Evolutionary conservation across 2,329 filamentous ascomycete genomes (phyloP).

Genomic region (Fusarium ambrosium): DNA sequence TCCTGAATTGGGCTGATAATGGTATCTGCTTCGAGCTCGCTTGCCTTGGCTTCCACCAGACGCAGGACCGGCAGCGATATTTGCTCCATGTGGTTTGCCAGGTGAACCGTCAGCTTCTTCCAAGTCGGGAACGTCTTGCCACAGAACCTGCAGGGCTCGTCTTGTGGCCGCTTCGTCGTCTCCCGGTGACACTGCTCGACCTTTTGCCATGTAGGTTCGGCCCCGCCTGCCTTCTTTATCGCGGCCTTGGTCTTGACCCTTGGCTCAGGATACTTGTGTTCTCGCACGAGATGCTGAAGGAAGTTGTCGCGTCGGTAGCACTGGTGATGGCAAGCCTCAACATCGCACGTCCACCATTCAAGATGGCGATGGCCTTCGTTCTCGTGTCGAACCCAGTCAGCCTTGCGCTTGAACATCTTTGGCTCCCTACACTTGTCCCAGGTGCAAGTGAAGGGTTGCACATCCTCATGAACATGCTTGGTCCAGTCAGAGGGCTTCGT

Average conservation of each 20-base stretch:
- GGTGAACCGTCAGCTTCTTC: slow-evolving; percentile 95
- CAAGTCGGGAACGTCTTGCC: slow-evolving; percentile 83
- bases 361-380: slow-evolving; percentile 91
- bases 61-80: slow-evolving; percentile 85
- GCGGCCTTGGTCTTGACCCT: slow-evolving; percentile 81
- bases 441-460: slow-evolving; percentile 93
- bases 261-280: slow-evolving; percentile 89
- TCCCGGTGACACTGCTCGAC: slow-evolving; percentile 83
- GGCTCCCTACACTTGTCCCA: slow-evolving; percentile 86
- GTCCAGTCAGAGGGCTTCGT: slow-evolving; percentile 96
- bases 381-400: slow-evolving; percentile 95
- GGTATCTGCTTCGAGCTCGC: slow-evolving; percentile 70
- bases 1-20: slow-evolving; percentile 78
- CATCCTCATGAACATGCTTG: slow-evolving; percentile 94
- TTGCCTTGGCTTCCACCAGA: slow-evolving; percentile 63
- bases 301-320: slow-evolving; percentile 95
- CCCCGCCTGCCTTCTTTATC: slow-evolving; percentile 69
- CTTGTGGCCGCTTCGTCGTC: slow-evolving; percentile 73
- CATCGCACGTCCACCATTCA: slow-evolving; percentile 90
- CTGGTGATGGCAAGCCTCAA: slow-evolving; percentile 82
- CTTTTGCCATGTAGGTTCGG: slow-evolving; percentile 79
- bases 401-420: slow-evolving; percentile 95
- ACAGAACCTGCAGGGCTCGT: slow-evolving; percentile 91
- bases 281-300: slow-evolving; percentile 89
- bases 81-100: slow-evolving; percentile 95